These are phyloP conservation scores for Brettanomyces custersianus DNA, from an alignment of 805 yeast genomes.

Conservation along the genomic window DNA sequence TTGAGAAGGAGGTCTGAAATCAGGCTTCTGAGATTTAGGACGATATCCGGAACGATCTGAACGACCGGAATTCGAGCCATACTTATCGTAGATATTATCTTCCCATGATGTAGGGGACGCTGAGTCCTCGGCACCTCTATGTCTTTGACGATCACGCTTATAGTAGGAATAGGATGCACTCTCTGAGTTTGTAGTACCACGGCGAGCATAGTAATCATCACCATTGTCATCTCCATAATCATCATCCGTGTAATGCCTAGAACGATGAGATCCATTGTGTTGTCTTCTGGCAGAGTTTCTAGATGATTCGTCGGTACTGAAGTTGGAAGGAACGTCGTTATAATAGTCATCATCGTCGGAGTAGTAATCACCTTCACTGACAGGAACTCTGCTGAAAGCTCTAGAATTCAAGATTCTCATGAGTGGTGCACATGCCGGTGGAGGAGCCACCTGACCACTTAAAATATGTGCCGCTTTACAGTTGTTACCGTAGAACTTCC, in stretches of 20 bases:
- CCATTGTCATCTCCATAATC: conserved; percentile 23
- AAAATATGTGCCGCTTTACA: conserved; percentile 85
- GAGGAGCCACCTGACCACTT: conserved; percentile 84
- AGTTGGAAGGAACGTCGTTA: conserved; percentile 67
- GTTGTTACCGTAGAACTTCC: conserved; percentile 84
- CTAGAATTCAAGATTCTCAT: conserved; percentile 80
- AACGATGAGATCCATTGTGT: neutral
- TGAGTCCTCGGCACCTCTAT: neutral
- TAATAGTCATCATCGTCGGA: conserved; percentile 58
- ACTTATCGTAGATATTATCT: conserved; percentile 72
- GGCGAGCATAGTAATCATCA: conserved; percentile 20
- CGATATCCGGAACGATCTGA: conserved; percentile 22
- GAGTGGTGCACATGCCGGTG: conserved; percentile 82
- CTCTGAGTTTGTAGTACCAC: neutral
- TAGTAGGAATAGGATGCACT: conserved; percentile 13
- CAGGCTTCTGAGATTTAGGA: conserved; percentile 25
- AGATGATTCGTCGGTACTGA: conserved; percentile 48
- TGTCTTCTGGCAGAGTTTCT: conserved; percentile 13
- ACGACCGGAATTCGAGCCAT: conserved; percentile 22
- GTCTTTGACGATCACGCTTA: conserved; percentile 30
- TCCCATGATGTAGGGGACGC: conserved; percentile 54
- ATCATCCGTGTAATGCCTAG: conserved; percentile 11
- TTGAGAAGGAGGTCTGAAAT: conserved; percentile 20
- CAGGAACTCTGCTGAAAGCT: conserved; percentile 51
- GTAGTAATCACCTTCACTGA: conserved; percentile 35